These are phyloP conservation scores for Balansia obtecta DNA, from an alignment of 2,329 filamentous ascomycete genomes.

Conservation along the genomic window DNA sequence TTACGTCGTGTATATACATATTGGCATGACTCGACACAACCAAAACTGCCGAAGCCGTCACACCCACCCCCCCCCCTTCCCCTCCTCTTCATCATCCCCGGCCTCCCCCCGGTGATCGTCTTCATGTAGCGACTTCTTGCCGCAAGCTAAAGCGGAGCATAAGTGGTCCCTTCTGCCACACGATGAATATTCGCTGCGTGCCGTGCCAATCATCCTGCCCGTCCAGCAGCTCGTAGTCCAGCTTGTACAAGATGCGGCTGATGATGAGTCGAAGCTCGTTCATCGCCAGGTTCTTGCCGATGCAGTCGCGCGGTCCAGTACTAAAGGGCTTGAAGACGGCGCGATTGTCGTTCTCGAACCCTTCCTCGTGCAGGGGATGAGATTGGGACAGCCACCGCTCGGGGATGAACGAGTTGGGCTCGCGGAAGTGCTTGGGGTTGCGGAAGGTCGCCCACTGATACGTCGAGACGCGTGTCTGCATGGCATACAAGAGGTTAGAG, in stretches of 20 bases:
- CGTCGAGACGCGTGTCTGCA: slow-evolving; percentile 28
- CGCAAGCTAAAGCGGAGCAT: slow-evolving; percentile 3
- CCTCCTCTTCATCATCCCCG: too few species aligned
- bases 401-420: slow-evolving; percentile 32
- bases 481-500: background rate
- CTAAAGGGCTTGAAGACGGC: slow-evolving; percentile 25
- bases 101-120: too few species aligned
- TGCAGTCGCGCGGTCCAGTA: slow-evolving; percentile 26
- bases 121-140: background rate
- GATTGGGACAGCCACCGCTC: slow-evolving; percentile 28
- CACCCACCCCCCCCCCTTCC: too few species aligned
- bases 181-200: slow-evolving; percentile 9
- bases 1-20: too few species aligned
- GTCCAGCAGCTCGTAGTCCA: slow-evolving; percentile 26
- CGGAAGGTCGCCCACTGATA: slow-evolving; percentile 33
- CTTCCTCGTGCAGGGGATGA: slow-evolving; percentile 19
- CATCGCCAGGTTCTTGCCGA: slow-evolving; percentile 30
- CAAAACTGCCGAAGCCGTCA: too few species aligned
- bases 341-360: slow-evolving; percentile 27
- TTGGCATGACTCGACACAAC: too few species aligned
- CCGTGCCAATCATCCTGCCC: slow-evolving; percentile 12
- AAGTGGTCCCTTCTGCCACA: slow-evolving; percentile 12
- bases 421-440: slow-evolving; percentile 29
- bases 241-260: slow-evolving; percentile 30
- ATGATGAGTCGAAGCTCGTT: slow-evolving; percentile 35